Conservation (phyloP, 2,329 filamentous ascomycete genomes). For the Pseudocercospora macadamiae region DNA sequence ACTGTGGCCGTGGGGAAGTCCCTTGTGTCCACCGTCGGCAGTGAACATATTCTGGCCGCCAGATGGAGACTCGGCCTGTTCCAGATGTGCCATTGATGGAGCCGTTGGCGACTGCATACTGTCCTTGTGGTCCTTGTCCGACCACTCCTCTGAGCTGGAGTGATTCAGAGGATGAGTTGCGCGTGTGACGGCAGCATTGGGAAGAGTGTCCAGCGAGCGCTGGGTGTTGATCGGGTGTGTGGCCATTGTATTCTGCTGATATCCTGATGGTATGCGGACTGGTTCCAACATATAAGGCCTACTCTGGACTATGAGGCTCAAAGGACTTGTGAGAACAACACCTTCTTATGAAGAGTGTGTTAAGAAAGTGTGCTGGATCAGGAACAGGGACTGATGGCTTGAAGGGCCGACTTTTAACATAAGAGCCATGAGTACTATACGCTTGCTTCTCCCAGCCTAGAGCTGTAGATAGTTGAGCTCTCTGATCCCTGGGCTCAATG, state of each 20-base stretch:
- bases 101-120: slow-evolving; percentile 14
- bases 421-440: background rate
- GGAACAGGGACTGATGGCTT: slow-evolving; percentile 6
- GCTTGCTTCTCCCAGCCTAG: slow-evolving; percentile 11
- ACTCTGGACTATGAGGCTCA: background rate
- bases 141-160: slow-evolving; percentile 20
- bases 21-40: background rate
- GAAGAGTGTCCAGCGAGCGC: slow-evolving; percentile 16
- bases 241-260: slow-evolving; percentile 11
- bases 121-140: slow-evolving; percentile 20
- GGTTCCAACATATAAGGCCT: slow-evolving; percentile 19
- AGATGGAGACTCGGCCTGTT: background rate
- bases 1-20: background rate
- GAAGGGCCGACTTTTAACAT: slow-evolving; percentile 20
- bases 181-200: slow-evolving; percentile 11
- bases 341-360: background rate
- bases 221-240: slow-evolving; percentile 7
- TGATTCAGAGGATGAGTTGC: slow-evolving; percentile 14
- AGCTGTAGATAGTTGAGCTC: slow-evolving; percentile 6
- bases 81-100: slow-evolving; percentile 8
- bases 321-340: slow-evolving; percentile 1
- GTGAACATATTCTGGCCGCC: slow-evolving; percentile 3
- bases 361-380: slow-evolving; percentile 5
- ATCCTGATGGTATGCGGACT: slow-evolving; percentile 15
- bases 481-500: background rate